Base-by-base conservation (phyloP, 2,329 filamentous ascomycete species). In the Alternaria tenuissima region DNA sequence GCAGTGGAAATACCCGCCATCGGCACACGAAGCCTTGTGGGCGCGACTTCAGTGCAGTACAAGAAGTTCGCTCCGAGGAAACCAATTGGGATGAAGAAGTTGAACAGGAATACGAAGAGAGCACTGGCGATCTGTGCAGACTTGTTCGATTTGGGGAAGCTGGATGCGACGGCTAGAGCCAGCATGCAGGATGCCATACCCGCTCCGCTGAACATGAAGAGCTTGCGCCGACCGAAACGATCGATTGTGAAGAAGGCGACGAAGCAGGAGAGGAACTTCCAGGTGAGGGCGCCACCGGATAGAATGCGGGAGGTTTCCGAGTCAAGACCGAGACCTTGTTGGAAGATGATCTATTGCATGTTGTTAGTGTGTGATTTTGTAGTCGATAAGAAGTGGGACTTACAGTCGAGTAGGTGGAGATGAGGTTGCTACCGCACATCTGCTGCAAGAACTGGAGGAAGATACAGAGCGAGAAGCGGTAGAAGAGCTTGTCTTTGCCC, bases 201-300 rank as follows among this genome's bases (percentile, higher is more conserved):
- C 0, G 69, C 65, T 12, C 83, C 85, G 42, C 79, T 82, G 68
- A 85, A 74, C 57, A 86, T 85, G 79, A 86, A 85, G 22, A 85
- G 78, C 52, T 78, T 79, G 32, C 89, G 84, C 14, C 90, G 85
- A 7, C 90, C 89, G 58, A 92, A 90, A 0, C 87, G 84, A 68
- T 92, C 89, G 1, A 92, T 81, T 0, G 89, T 91, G 71, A 91
- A 91, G 62, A 91, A 89, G 56, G 88, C 90, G 57, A 91, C 84
- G 24, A 91, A 81, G 0, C 81, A 83, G 32, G 81, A 83, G 20
- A 86, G 65, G 67, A 86, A 85, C 69, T 87, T 86, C 81, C 83
- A 87, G 5, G 85, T 87, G 32, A 87, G 75, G 12, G 84, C 84
- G 28, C 82, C 83, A 3, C 89, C 91, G 3, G 87, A 85, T 52